These are phyloP conservation scores for Fusarium newnesense DNA, from an alignment of 2,329 filamentous ascomycete genomes.

Conservation along the genomic window DNA sequence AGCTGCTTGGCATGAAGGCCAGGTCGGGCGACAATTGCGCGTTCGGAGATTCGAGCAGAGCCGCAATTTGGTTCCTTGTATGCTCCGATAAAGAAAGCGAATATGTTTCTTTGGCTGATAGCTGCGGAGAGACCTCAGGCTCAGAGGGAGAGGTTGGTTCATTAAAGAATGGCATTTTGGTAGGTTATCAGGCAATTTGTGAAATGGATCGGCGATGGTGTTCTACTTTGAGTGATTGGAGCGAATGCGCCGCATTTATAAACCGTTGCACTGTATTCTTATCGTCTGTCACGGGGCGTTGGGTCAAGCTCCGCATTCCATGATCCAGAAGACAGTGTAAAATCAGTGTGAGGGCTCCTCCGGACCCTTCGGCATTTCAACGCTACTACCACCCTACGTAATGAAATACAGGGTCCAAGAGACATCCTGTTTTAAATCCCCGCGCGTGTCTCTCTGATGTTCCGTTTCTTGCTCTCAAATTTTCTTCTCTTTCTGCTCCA, in stretches of 20 bases:
- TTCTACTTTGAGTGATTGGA: no score
- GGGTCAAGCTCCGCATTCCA: not conserved
- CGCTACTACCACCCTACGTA: no score
- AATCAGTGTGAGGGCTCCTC: no score
- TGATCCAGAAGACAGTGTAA: not conserved
- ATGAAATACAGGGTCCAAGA: not conserved
- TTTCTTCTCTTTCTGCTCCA: not conserved
- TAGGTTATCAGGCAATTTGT: not conserved
- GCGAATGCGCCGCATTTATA: not conserved
- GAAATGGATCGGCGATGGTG: not conserved
- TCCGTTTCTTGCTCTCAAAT: not conserved
- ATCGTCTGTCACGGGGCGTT: not conserved
- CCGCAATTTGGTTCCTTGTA: not conserved
- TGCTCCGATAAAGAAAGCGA: not conserved
- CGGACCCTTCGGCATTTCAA: not conserved
- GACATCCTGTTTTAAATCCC: not conserved
- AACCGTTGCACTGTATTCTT: not conserved
- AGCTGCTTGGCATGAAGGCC: not conserved
- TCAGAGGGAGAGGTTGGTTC: not conserved
- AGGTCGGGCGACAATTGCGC: not conserved
- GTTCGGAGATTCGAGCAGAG: not conserved
- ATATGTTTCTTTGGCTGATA: not conserved
- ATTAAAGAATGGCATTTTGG: not conserved
- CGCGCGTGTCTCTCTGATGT: not conserved
- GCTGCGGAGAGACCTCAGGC: not conserved